Evolutionary conservation across 345 rosid species (phyloP).

Genomic region (Microcos paniculata): DNA sequence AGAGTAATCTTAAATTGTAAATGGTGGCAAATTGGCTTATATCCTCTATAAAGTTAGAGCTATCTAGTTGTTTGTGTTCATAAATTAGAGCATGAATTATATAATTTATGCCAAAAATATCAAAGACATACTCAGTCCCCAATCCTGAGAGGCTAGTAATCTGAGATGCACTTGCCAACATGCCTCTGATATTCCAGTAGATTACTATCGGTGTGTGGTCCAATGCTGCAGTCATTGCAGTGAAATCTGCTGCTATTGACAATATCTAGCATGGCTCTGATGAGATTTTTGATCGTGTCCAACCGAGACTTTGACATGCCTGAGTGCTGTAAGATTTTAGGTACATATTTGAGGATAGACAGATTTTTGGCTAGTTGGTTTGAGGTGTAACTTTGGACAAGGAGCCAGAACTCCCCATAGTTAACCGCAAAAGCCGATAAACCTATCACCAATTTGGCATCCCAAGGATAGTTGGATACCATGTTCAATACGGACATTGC

Average conservation of each 20-base stretch:
- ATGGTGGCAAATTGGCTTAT: no score
- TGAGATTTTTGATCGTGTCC: conserved; percentile 48
- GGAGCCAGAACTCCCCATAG: conserved; percentile 81
- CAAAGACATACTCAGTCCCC: conserved; percentile 53
- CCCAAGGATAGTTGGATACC: conserved; percentile 67
- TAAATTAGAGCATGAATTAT: no score
- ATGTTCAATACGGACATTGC: conserved; percentile 51
- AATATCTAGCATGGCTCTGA: conserved; percentile 59
- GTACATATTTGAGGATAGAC: conserved; percentile 74
- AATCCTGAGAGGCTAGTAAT: conserved; percentile 52
- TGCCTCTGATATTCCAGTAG: conserved; percentile 76
- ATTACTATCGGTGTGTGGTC: conserved; percentile 65
- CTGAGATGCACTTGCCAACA: conserved; percentile 63
- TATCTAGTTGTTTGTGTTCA: no score
- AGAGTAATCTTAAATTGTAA: no score
- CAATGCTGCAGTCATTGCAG: conserved; percentile 37
- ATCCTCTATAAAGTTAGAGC: no score
- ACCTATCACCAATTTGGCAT: conserved; percentile 69
- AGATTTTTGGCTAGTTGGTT: conserved; percentile 80
- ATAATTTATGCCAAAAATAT: neutral
- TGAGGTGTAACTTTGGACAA: conserved; percentile 59
- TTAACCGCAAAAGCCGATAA: conserved; percentile 79
- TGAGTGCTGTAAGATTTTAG: conserved; percentile 50
- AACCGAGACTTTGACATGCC: conserved; percentile 49
- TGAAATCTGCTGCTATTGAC: conserved; percentile 48